Evolutionary conservation across 352 stramenopile genomes (phyloP), one percentile per base, ranked within the genome.

Genomic region (Globisporangium paroecandrum): DNA sequence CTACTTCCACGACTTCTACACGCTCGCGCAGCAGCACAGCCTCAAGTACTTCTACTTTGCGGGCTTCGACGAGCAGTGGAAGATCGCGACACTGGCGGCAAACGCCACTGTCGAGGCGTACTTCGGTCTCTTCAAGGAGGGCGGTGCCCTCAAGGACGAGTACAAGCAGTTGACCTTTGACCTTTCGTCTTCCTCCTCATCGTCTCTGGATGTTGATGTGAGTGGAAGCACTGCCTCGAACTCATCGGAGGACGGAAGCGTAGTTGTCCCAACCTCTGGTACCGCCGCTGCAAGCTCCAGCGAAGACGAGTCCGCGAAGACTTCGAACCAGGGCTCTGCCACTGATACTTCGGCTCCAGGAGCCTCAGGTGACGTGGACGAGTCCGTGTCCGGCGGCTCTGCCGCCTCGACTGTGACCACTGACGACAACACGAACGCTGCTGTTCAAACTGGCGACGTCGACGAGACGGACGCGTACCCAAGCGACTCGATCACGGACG

Each of bases 31-130:
- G 43, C 18, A 65, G 43, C 24, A 87, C 41, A 62, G 81, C 32
- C 63, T 85, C 20, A 73, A 67, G 62, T 92, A 90, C 77, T 92
- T 77, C 64, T 92, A 87, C 71, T 92, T 89, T 67, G 79, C 79
- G 22, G 83, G 69, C 56, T 41, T 41, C 34, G 34, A 41, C 34
- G 34, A 41, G 65, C 53, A 69, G 32, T 92, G 82, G 81, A 89
- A 89, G 71, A 69, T 88, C 64, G 65, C 71, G 34, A 79, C 71
- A 36, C 74, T 78, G 27, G 69, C 72, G 24, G 79, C 73, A 51
- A 79, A 88, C 71, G 73, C 77, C 62, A 89, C 82, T 32, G 82
- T 89, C 53, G 83, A 91, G 73, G 82, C 79, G 38, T 87, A 90
- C 72, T 91, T 91, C 58, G 83, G 83, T 15, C 63, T 91, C 55